Evolutionary conservation across 768 basidiomycete genomes (phyloP).

Genomic region (Pleurotus eryngii): DNA sequence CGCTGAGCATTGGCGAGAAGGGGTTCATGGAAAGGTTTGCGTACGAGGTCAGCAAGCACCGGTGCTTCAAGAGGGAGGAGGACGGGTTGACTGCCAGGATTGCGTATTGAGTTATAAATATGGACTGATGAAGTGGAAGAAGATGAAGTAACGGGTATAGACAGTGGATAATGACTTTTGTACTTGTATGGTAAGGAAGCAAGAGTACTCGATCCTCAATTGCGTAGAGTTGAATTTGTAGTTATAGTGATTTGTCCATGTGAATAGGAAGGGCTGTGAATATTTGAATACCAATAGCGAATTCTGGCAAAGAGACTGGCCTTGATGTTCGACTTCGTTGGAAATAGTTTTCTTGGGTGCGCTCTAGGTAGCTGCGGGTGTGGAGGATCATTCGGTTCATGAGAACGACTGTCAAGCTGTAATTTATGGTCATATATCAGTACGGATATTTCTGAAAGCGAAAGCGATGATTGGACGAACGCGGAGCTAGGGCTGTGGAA

Average conservation of each 20-base stretch:
- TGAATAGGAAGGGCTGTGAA: no score
- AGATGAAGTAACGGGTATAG: no score
- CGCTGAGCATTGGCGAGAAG: slow-evolving; percentile 27
- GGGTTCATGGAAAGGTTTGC: slow-evolving; percentile 60
- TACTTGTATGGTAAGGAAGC: no score
- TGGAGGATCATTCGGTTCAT: slow-evolving; percentile 4
- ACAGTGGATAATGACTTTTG: no score
- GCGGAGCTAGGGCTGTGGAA: background rate
- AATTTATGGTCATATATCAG: background rate
- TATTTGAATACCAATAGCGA: no score
- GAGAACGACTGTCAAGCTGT: background rate
- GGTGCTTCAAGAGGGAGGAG: slow-evolving; percentile 60
- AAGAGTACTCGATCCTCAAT: no score
- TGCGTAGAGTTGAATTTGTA: no score
- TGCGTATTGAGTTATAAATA: slow-evolving; percentile 31
- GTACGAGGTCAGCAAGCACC: slow-evolving; percentile 61
- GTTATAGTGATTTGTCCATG: no score
- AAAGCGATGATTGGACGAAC: background rate
- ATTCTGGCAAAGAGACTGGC: no score
- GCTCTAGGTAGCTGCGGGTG: background rate
- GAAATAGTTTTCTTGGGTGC: background rate
- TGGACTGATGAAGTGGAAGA: background rate
- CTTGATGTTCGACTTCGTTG: background rate
- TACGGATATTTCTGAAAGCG: background rate
- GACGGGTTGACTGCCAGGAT: slow-evolving; percentile 52